A percentile compares a stretch with the other conserved stretches of the same genome.
These are phyloP conservation scores for Clavispora phyllophila DNA, from an alignment of 805 yeast genomes.

Conservation along the genomic window DNA sequence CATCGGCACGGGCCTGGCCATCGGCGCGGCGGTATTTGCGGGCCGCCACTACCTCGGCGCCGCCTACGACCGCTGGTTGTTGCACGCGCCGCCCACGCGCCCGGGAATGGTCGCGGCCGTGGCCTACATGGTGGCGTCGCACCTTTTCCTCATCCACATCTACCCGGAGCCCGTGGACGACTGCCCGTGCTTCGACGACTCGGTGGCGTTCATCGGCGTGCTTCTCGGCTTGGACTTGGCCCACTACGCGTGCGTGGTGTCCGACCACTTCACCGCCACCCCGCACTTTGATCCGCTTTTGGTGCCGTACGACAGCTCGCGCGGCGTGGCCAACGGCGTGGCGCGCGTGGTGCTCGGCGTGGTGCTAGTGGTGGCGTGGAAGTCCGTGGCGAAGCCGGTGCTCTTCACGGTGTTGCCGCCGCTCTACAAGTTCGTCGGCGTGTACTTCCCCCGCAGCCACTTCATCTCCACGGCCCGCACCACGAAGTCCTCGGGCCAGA, in stretches of 20 bases:
- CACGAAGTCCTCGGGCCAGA: constrained; percentile 25
- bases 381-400: constrained; percentile 62
- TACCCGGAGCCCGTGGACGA: constrained; percentile 87
- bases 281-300: constrained; percentile 25
- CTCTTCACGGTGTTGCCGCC: constrained; percentile 57
- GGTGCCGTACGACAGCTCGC: constrained; percentile 37
- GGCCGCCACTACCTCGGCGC: constrained; percentile 39
- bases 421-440: constrained; percentile 40
- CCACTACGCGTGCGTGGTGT: constrained; percentile 43
- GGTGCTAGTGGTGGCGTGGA: constrained; percentile 63
- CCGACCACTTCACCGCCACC: constrained; percentile 22
- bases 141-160: constrained; percentile 49
- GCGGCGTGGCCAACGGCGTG: constrained; percentile 34
- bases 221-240: constrained; percentile 69
- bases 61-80: constrained; percentile 43
- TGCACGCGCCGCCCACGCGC: constrained; percentile 19
- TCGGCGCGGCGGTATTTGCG: constrained; percentile 56
- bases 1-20: constrained; percentile 54
- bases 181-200: constrained; percentile 95
- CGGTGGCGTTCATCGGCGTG: constrained; percentile 90
- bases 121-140: constrained; percentile 33
- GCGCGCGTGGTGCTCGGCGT: constrained; percentile 62
- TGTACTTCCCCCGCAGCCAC: constrained; percentile 35
- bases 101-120: constrained; percentile 27
- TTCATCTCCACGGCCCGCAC: constrained; percentile 36